Evolutionary conservation across 2,329 filamentous ascomycete species (phyloP).

Genomic region (Pleurostoma richardsiae): DNA sequence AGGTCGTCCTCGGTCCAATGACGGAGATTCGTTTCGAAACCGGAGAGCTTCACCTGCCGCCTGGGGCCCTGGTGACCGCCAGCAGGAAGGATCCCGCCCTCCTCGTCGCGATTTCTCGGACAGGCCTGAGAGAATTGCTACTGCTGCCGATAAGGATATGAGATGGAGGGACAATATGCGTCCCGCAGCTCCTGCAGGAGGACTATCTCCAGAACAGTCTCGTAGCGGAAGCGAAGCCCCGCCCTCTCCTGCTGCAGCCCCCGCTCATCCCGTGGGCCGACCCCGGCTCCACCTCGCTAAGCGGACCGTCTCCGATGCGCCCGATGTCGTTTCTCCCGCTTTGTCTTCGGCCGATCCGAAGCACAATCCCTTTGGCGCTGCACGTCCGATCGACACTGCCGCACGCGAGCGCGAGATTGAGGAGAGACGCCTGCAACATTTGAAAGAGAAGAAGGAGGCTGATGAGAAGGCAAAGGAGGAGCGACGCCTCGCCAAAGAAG

Average conservation of each 20-base stretch:
- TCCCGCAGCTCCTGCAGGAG: slow-evolving; percentile 56
- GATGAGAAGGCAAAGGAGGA: slow-evolving; percentile 84
- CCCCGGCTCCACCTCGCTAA: slow-evolving; percentile 86
- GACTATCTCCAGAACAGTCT: slow-evolving; percentile 58
- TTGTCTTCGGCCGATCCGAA: slow-evolving; percentile 62
- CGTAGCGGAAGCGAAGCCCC: slow-evolving; percentile 73
- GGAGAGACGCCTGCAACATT: slow-evolving; percentile 70
- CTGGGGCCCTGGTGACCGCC: slow-evolving; percentile 62
- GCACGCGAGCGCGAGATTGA: slow-evolving; percentile 85
- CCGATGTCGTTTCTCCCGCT: slow-evolving; percentile 45
- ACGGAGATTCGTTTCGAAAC: slow-evolving; percentile 53
- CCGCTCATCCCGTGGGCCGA: slow-evolving; percentile 50
- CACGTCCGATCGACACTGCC: slow-evolving; percentile 89
- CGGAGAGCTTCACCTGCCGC: slow-evolving; percentile 66
- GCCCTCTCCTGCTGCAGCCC: slow-evolving; percentile 58
- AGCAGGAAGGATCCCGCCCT: slow-evolving; percentile 72
- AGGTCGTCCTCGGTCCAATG: slow-evolving; percentile 46
- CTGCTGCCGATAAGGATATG: slow-evolving; percentile 86
- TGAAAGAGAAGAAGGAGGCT: slow-evolving; percentile 80
- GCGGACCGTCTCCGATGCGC: slow-evolving; percentile 77
- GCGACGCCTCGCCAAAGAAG: slow-evolving; percentile 58
- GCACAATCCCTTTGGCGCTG: slow-evolving; percentile 88
- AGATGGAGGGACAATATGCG: slow-evolving; percentile 92
- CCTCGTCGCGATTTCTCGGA: slow-evolving; percentile 74
- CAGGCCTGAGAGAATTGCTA: slow-evolving; percentile 61